Percentiles rank a stretch among this genome's conserved stretches.
These are phyloP conservation scores for Limonium bicolor DNA, from an alignment of 148 eudicot species.

Conservation along the genomic window DNA sequence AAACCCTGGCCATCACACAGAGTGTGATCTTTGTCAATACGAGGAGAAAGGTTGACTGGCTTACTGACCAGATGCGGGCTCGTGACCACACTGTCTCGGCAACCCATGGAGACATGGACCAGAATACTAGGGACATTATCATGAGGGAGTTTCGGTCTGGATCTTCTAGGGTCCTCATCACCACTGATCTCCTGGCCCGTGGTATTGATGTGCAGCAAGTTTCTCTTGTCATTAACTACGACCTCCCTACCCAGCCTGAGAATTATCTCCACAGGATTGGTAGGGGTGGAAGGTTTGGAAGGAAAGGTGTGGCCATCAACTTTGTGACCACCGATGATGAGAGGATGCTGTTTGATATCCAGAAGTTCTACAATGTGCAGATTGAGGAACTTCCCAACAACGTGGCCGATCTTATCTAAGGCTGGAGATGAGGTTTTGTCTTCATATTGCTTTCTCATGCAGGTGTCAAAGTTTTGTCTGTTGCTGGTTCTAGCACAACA, in stretches of 20 bases:
- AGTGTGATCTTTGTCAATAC: slow-evolving; percentile 22
- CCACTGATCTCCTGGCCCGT: slow-evolving; percentile 19
- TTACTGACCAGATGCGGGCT: slow-evolving; percentile 17
- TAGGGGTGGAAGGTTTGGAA: slow-evolving; percentile 14
- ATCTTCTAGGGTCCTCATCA: slow-evolving; percentile 20
- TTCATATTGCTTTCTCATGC: too few relatives aligned
- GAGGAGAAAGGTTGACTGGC: slow-evolving; percentile 20
- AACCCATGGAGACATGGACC: slow-evolving; percentile 14
- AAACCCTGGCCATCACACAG: slow-evolving; percentile 7
- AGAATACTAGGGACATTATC: slow-evolving; percentile 16
- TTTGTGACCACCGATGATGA: slow-evolving; percentile 16
- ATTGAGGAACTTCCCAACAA: slow-evolving; percentile 18
- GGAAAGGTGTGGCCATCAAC: slow-evolving; percentile 18
- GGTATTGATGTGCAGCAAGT: slow-evolving; percentile 24
- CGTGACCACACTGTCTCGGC: slow-evolving; percentile 19
- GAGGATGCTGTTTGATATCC: slow-evolving; percentile 18
- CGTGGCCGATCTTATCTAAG: slow-evolving; percentile 5
- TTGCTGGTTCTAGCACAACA: too few relatives aligned
- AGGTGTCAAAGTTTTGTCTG: too few relatives aligned
- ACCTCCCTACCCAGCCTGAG: slow-evolving; percentile 23
- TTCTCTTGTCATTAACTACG: slow-evolving; percentile 17
- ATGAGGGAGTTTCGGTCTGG: slow-evolving; percentile 23
- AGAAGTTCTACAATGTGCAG: slow-evolving; percentile 17
- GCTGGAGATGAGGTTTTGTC: too few relatives aligned
- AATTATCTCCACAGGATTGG: slow-evolving; percentile 21